phyloP scores from a whole-genome alignment of 1,284 basidiomycete genomes.

The Apiotrichum montevideense region DNA sequence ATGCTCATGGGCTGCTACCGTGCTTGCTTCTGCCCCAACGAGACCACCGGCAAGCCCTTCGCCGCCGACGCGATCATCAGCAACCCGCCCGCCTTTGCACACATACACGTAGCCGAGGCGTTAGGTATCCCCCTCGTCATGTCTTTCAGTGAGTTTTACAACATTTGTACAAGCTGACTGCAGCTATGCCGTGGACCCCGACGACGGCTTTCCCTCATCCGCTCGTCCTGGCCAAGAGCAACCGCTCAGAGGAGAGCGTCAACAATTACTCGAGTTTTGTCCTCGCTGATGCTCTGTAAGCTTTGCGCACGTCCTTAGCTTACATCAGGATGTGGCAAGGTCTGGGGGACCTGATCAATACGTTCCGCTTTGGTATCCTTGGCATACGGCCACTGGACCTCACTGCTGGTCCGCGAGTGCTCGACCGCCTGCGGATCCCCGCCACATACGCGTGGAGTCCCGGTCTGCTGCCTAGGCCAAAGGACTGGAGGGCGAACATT shows the following conservation, averaged over 20 bases:
- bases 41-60: constrained; percentile 50
- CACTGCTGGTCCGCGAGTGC: constrained; percentile 53
- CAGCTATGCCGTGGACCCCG: constrained; percentile 65
- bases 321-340: constrained; percentile 38
- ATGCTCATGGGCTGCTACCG: constrained; percentile 59
- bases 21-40: constrained; percentile 53
- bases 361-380: constrained; percentile 54
- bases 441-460: constrained; percentile 67
- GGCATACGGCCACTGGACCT: constrained; percentile 52
- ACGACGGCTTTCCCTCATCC: constrained; percentile 62
- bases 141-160: constrained; percentile 27
- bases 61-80: constrained; percentile 60
- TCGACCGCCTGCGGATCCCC: constrained; percentile 58
- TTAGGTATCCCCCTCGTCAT: constrained; percentile 57
- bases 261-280: constrained; percentile 58
- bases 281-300: constrained; percentile 52
- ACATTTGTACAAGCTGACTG: constrained; percentile 2
- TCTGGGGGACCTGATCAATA: constrained; percentile 58
- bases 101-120: constrained; percentile 61
- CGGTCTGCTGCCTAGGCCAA: constrained; percentile 58
- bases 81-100: constrained; percentile 60
- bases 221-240: constrained; percentile 54
- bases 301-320: not conserved
- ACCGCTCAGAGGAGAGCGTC: constrained; percentile 52
- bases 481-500: constrained; percentile 59